These are phyloP conservation scores for Litchi chinensis DNA, from an alignment of 345 rosid genomes.

Conservation along the genomic window DNA sequence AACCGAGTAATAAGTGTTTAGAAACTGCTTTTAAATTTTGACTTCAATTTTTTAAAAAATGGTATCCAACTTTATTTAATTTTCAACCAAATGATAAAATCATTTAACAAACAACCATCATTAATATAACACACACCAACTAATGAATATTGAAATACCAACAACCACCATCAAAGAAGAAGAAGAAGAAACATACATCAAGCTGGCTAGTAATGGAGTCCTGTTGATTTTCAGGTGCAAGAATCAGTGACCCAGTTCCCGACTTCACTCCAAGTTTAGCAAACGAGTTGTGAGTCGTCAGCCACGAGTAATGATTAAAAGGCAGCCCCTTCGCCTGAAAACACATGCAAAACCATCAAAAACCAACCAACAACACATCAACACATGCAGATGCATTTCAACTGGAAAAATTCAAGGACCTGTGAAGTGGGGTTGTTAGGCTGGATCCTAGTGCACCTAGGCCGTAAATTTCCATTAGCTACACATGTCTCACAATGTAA, in stretches of 20 bases:
- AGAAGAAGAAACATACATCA: slow-evolving; percentile 42
- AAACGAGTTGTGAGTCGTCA: slow-evolving; percentile 90
- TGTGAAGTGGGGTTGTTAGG: slow-evolving; percentile 62
- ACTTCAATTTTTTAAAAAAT: not conserved
- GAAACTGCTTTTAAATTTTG: no score
- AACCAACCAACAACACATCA: not conserved
- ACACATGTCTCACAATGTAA: slow-evolving; percentile 72
- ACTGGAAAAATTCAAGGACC: slow-evolving; percentile 31
- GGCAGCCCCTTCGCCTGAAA: slow-evolving; percentile 65
- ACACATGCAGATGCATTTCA: not conserved
- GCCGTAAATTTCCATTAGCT: slow-evolving; percentile 60
- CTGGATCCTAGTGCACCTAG: slow-evolving; percentile 69
- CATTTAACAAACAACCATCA: not conserved
- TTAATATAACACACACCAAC: not conserved
- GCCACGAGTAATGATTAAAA: slow-evolving; percentile 87
- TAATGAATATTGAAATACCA: not conserved
- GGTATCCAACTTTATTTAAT: not conserved
- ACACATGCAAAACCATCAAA: not conserved
- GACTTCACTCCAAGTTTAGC: slow-evolving; percentile 56
- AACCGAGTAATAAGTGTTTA: not conserved
- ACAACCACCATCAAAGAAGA: slow-evolving; percentile 7
- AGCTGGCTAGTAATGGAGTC: slow-evolving; percentile 82
- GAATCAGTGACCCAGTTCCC: slow-evolving; percentile 50
- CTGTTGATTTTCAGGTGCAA: slow-evolving; percentile 80
- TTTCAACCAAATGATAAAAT: not conserved